Evolutionary conservation across 495 filamentous ascomycete genomes (phyloP), one percentile per base, ranked within the genome.

Genomic region (Penicillium goetzii): DNA sequence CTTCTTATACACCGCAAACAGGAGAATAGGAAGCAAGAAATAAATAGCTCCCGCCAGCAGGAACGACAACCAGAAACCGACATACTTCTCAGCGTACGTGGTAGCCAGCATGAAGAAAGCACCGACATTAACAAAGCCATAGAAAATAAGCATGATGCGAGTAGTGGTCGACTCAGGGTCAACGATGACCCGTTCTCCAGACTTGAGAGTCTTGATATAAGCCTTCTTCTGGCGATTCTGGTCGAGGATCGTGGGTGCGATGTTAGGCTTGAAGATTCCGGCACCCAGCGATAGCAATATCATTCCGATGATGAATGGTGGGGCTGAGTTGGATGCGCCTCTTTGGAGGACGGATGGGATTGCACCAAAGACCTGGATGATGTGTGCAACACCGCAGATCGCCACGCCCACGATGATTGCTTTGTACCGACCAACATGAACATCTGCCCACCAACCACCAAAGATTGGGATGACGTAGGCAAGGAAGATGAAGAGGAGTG

Each of bases 381-480:
- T 72, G 69, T 90, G 87, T n/a, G 86, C 86, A 56, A 88, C 41
- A 68, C 88, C 83, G 61, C 86, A 89, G n/a, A 91, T 80, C 0
- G 67, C 41, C 0, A 90, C 83, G 70, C 89, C 89, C 64, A 84
- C 80, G 69, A 81, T 78, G 62, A 91, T 89, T 3, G 75, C 72
- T 49, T 69, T 72, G 64, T 73, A 80, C 10, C 86, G 83, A 15
- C 87, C 87, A 17, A 81, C 79, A 58, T 79, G 77, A 0, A 80
- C 77, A 66, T 89, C 87, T 53, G 86, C 83, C 59, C 87, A 68
- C 84, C 84, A 88, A 3, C 78, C 85, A 33, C 85, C 85, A 55
- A 83, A 79, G 52, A 88, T 78, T 8, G 87, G 86, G 23, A 88
- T 66, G 8, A 82, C 69, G 59, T 89, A 89, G 0, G 82, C 81